These are phyloP conservation scores for Saposhnikovia divaricata DNA, from an alignment of 129 eudicot species.

Conservation along the genomic window DNA sequence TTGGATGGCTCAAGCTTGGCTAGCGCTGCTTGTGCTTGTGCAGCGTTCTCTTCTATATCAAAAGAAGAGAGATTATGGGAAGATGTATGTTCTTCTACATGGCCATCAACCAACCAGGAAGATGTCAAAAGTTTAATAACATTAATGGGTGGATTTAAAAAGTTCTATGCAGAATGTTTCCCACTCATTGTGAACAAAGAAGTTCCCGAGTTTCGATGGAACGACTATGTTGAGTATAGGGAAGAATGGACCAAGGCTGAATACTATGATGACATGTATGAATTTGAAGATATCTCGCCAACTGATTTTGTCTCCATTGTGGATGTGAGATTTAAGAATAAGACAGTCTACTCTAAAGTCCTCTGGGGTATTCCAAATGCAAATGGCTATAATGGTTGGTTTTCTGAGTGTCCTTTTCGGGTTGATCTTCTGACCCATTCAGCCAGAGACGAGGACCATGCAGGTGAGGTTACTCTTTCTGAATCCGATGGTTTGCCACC, in stretches of 20 bases:
- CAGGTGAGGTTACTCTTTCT: conserved; percentile 41
- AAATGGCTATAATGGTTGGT: conserved; percentile 68
- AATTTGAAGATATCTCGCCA: conserved; percentile 39
- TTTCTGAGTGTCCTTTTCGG: conserved; percentile 75
- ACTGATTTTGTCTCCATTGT: conserved; percentile 81
- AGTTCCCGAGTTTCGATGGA: conserved; percentile 49
- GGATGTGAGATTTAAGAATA: conserved; percentile 62
- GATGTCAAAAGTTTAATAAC: conserved; percentile 50
- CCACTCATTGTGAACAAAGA: conserved; percentile 85
- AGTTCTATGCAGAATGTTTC: conserved; percentile 82
- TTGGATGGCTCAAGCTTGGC: conserved; percentile 90
- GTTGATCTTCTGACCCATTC: conserved; percentile 54
- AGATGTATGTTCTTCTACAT: conserved; percentile 67
- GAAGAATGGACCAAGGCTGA: conserved; percentile 91
- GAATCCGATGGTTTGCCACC: conserved; percentile 58
- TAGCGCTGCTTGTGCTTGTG: conserved; percentile 89
- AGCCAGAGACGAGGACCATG: conserved; percentile 31
- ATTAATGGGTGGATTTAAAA: conserved; percentile 81
- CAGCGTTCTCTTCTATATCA: conserved; percentile 61
- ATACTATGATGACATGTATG: conserved; percentile 74
- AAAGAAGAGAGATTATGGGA: conserved; percentile 92
- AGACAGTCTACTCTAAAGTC: conserved; percentile 63
- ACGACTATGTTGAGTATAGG: conserved; percentile 49
- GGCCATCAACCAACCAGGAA: conserved; percentile 84
- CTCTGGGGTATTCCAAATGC: conserved; percentile 86